A percentile compares a stretch with the other conserved stretches of the same genome.
Evolutionary conservation across 768 basidiomycete genomes (phyloP).

Genomic region (Lentinula aciculospora): DNA sequence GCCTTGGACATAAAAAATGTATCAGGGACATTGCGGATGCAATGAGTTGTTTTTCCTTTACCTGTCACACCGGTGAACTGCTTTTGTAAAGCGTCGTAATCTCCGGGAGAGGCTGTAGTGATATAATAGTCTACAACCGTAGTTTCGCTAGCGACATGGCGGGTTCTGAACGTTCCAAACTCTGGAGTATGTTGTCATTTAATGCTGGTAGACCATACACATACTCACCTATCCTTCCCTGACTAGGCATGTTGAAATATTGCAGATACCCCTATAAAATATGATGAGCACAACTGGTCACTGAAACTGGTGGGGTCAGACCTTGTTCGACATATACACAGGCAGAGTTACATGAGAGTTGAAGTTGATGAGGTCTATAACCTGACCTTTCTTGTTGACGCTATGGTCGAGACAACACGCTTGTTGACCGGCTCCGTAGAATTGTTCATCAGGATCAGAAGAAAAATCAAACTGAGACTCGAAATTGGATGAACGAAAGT

Average conservation of each 20-base stretch:
- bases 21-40: background rate
- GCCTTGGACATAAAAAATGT: conserved; percentile 12
- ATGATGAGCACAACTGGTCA: background rate
- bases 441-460: conserved; percentile 25
- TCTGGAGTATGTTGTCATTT: conserved; percentile 12
- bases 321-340: conserved; percentile 32
- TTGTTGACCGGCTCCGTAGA: conserved; percentile 31
- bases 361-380: conserved; percentile 30
- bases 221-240: conserved; percentile 25
- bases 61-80: conserved; percentile 31
- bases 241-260: conserved; percentile 30
- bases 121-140: conserved; percentile 31
- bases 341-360: conserved; percentile 30
- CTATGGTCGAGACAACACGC: conserved; percentile 30
- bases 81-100: conserved; percentile 28
- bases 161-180: conserved; percentile 25
- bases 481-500: conserved; percentile 25
- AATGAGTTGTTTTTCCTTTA: conserved; percentile 4
- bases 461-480: conserved; percentile 25
- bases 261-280: conserved; percentile 25
- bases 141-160: conserved; percentile 25
- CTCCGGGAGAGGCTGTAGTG: conserved; percentile 27
- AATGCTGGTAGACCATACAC: background rate
- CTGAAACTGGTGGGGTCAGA: conserved; percentile 2
- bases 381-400: conserved; percentile 32